These are phyloP conservation scores for Amanita muscaria DNA, from an alignment of 768 basidiomycete genomes.

Conservation along the genomic window DNA sequence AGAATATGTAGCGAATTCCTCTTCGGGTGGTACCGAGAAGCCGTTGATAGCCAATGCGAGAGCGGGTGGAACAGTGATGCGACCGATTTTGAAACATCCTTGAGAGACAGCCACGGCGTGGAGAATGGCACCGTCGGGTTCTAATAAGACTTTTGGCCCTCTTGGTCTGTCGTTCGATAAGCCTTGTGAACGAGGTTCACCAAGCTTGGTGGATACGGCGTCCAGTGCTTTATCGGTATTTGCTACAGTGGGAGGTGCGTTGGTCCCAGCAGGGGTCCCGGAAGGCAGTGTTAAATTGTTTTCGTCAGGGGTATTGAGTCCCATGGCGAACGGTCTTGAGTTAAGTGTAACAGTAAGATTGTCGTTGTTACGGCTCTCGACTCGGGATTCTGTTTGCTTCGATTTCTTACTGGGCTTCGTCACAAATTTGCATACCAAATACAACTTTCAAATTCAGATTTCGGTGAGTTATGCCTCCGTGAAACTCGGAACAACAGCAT, in stretches of 20 bases:
- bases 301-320: too few relatives aligned
- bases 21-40: slow-evolving; percentile 27
- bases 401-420: slow-evolving; percentile 34
- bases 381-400: not conserved
- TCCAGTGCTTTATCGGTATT: too few relatives aligned
- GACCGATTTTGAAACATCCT: slow-evolving; percentile 59
- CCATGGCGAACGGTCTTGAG: too few relatives aligned
- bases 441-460: slow-evolving; percentile 35
- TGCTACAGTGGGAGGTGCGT: too few relatives aligned
- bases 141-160: slow-evolving; percentile 11
- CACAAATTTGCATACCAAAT: slow-evolving; percentile 55
- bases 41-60: slow-evolving; percentile 55
- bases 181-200: not conserved
- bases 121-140: slow-evolving; percentile 47
- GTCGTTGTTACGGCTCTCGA: too few relatives aligned
- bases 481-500: not conserved
- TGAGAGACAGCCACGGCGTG: slow-evolving; percentile 60
- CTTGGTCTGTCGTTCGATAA: slow-evolving; percentile 11
- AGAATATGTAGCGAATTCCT: slow-evolving; percentile 23
- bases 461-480: not conserved
- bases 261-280: too few relatives aligned
- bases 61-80: slow-evolving; percentile 66
- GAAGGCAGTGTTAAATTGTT: too few relatives aligned
- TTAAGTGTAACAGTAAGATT: too few relatives aligned
- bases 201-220: not conserved